These are phyloP conservation scores for Alternaria angustiovoidea DNA, from an alignment of 2,329 filamentous ascomycete genomes.

Conservation along the genomic window DNA sequence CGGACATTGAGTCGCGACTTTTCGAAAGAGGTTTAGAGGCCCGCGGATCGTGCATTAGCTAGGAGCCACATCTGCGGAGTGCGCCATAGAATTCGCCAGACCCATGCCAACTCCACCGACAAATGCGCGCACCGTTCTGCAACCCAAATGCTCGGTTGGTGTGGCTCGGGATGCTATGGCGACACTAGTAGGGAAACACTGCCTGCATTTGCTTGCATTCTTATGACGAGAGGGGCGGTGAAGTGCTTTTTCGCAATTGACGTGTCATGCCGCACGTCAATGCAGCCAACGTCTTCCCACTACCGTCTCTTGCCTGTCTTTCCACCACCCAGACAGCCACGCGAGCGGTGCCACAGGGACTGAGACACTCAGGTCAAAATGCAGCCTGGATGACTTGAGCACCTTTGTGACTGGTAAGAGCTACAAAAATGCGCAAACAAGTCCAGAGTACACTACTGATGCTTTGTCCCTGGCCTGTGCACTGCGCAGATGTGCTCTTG, in stretches of 20 bases:
- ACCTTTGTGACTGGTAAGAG: neutral
- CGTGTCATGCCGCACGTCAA: conserved; percentile 20
- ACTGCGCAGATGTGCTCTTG: conserved; percentile 3
- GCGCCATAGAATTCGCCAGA: conserved; percentile 29
- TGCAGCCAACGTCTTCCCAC: conserved; percentile 19
- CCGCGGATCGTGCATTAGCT: conserved; percentile 33
- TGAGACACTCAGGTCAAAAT: conserved; percentile 17
- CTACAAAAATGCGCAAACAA: conserved; percentile 2
- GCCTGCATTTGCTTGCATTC: conserved; percentile 11
- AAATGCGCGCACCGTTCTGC: conserved; percentile 16
- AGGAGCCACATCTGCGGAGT: conserved; percentile 40
- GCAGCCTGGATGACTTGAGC: conserved; percentile 3
- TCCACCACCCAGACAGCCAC: conserved; percentile 19
- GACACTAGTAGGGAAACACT: conserved; percentile 6
- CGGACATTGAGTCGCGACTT: conserved; percentile 21
- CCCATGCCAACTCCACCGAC: conserved; percentile 19
- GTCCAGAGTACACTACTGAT: neutral
- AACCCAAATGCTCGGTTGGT: conserved; percentile 5
- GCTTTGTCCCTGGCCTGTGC: neutral
- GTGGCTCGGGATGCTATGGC: conserved; percentile 8
- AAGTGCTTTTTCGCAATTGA: conserved; percentile 23
- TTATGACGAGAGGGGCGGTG: conserved; percentile 9
- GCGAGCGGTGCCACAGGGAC: conserved; percentile 26
- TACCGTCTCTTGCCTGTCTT: conserved; percentile 10
- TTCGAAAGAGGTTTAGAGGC: conserved; percentile 22